Evolutionary conservation across 1,139 yeast genomes (phyloP).

Genomic region (Suhomyces terraborum): DNA sequence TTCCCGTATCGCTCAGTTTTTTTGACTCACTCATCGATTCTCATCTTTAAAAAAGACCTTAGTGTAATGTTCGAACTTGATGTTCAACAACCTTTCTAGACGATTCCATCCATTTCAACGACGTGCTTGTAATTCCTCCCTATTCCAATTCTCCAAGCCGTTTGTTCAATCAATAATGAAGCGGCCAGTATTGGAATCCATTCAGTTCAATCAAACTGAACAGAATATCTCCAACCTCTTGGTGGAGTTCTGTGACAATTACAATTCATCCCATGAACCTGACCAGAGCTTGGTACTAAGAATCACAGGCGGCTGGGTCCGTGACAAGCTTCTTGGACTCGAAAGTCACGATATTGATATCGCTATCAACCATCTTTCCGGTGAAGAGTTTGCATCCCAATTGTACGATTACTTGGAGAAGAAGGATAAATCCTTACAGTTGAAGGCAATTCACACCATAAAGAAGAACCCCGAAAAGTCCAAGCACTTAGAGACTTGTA

Average conservation of each 20-base stretch:
- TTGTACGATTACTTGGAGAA: slow-evolving; percentile 56
- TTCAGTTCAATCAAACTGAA: slow-evolving; percentile 42
- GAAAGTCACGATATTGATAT: slow-evolving; percentile 88
- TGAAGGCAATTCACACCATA: slow-evolving; percentile 70
- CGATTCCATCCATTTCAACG: background rate
- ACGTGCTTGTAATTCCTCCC: background rate
- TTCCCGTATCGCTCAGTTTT: slow-evolving; percentile 72
- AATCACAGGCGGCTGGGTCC: slow-evolving; percentile 98
- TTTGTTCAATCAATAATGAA: slow-evolving; percentile 6
- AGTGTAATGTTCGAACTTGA: slow-evolving; percentile 4
- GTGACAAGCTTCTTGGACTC: slow-evolving; percentile 84
- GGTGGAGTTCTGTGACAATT: slow-evolving; percentile 42
- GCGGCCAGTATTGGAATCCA: slow-evolving; percentile 14
- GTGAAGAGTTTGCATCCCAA: slow-evolving; percentile 78
- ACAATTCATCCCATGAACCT: slow-evolving; percentile 26
- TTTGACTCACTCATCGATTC: slow-evolving; percentile 1
- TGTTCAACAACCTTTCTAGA: slow-evolving; percentile 4
- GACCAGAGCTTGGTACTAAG: slow-evolving; percentile 50
- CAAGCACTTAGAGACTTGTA: slow-evolving; percentile 94
- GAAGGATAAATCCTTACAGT: slow-evolving; percentile 42
- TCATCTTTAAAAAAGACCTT: background rate
- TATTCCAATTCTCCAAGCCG: background rate
- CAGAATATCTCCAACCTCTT: slow-evolving; percentile 53
- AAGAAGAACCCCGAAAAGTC: slow-evolving; percentile 93
- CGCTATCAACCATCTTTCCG: slow-evolving; percentile 81